Conservation (phyloP, 768 basidiomycete species). For the Tephrocybe sp. region DNA sequence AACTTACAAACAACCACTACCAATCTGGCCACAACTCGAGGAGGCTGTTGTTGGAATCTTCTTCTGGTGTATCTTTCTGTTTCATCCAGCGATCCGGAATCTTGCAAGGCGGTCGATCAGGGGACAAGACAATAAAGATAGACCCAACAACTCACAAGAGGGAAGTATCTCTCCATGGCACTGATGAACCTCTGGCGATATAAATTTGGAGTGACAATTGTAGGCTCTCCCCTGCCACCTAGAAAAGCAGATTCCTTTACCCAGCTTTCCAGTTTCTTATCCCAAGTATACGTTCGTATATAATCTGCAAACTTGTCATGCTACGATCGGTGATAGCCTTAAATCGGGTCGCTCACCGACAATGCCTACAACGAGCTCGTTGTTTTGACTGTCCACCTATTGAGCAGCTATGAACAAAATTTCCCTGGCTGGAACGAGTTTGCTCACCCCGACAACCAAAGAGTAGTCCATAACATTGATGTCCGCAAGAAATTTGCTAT, state of each 20-base stretch:
- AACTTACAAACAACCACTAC: slow-evolving; percentile 25
- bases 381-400: slow-evolving; percentile 78
- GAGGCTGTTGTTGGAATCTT: slow-evolving; percentile 55
- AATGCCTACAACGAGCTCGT: slow-evolving; percentile 94
- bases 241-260: slow-evolving; percentile 94
- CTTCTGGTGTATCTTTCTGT: slow-evolving; percentile 73
- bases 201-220: slow-evolving; percentile 94
- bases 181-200: slow-evolving; percentile 85
- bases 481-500: slow-evolving; percentile 91
- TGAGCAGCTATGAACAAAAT: background rate
- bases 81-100: slow-evolving; percentile 93
- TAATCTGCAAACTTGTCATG: slow-evolving; percentile 75
- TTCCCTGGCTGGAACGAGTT: background rate
- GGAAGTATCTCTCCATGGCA: slow-evolving; percentile 90
- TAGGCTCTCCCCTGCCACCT: slow-evolving; percentile 88
- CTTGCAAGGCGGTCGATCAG: slow-evolving; percentile 32
- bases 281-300: slow-evolving; percentile 95
- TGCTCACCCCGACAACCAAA: slow-evolving; percentile 72
- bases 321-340: slow-evolving; percentile 2
- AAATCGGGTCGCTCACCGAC: slow-evolving; percentile 64
- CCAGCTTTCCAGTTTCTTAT: slow-evolving; percentile 98
- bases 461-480: slow-evolving; percentile 99
- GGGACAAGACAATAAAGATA: background rate
- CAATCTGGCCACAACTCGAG: slow-evolving; percentile 66
- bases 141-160: slow-evolving; percentile 61